These are phyloP conservation scores for Trametes gibbosa DNA, from an alignment of 768 basidiomycete species.

Conservation along the genomic window DNA sequence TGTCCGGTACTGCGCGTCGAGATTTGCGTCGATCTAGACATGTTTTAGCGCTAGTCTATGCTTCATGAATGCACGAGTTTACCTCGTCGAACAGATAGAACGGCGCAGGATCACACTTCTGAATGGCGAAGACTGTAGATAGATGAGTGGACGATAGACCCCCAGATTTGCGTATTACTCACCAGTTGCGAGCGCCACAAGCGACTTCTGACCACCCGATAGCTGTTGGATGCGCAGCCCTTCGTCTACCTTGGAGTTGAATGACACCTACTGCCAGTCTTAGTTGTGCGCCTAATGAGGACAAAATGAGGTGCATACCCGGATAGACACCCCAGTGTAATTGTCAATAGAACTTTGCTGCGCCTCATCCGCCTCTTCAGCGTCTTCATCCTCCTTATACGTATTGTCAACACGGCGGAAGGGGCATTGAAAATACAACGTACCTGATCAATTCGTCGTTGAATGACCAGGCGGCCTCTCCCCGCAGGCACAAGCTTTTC, in stretches of 20 bases:
- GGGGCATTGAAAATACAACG: constrained; percentile 8
- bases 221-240: constrained; percentile 95
- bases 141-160: neutral
- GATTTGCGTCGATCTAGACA: constrained; percentile 87
- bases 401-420: neutral
- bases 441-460: constrained; percentile 84
- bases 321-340: constrained; percentile 96
- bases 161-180: constrained; percentile 8
- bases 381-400: constrained; percentile 65
- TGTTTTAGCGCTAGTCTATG: neutral
- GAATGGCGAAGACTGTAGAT: constrained; percentile 86
- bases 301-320: constrained; percentile 44
- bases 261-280: constrained; percentile 70
- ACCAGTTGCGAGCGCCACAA: constrained; percentile 95
- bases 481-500: constrained; percentile 95
- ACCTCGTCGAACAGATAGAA: constrained; percentile 99
- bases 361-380: constrained; percentile 70
- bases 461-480: constrained; percentile 87
- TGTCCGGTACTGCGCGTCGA: constrained; percentile 96
- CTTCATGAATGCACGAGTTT: neutral
- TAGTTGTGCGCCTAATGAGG: neutral
- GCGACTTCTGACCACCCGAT: constrained; percentile 95
- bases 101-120: constrained; percentile 98
- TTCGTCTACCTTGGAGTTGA: constrained; percentile 98
- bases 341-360: constrained; percentile 83